These are phyloP conservation scores for Eimeria maxima DNA, from an alignment of 169 alveolate species.

Conservation along the genomic window DNA sequence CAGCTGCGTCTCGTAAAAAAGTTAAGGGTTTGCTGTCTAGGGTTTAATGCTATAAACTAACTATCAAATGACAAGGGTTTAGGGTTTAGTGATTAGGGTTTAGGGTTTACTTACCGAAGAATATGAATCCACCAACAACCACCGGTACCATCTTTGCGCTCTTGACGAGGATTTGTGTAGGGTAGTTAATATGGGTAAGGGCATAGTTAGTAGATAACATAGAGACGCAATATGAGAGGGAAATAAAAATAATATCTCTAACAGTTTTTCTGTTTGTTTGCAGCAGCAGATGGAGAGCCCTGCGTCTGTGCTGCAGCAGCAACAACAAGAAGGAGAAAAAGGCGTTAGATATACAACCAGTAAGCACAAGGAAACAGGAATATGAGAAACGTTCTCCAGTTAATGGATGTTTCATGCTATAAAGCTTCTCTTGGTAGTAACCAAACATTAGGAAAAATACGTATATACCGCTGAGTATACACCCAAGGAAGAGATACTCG, in stretches of 20 bases:
- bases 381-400: slow-evolving; percentile 54
- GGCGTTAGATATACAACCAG: neutral
- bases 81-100: neutral
- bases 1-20: neutral
- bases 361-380: slow-evolving; percentile 55
- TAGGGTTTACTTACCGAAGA: slow-evolving; percentile 86
- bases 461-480: slow-evolving; percentile 53
- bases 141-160: slow-evolving; percentile 96
- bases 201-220: slow-evolving; percentile 92
- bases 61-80: neutral
- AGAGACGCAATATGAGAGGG: slow-evolving; percentile 90
- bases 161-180: slow-evolving; percentile 95
- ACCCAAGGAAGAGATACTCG: slow-evolving; percentile 8
- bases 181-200: slow-evolving; percentile 92
- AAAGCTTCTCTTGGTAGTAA: slow-evolving; percentile 74
- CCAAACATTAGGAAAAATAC: slow-evolving; percentile 71
- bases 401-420: neutral
- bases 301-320: slow-evolving; percentile 24
- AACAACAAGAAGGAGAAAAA: neutral
- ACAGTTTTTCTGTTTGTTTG: slow-evolving; percentile 57
- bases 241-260: slow-evolving; percentile 86
- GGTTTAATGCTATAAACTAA: too few species aligned
- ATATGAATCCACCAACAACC: slow-evolving; percentile 92
- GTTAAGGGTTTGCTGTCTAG: neutral
- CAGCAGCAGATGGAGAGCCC: neutral